Conservation (phyloP, 2,329 filamentous ascomycete genomes). For the Fusarium illudens region DNA sequence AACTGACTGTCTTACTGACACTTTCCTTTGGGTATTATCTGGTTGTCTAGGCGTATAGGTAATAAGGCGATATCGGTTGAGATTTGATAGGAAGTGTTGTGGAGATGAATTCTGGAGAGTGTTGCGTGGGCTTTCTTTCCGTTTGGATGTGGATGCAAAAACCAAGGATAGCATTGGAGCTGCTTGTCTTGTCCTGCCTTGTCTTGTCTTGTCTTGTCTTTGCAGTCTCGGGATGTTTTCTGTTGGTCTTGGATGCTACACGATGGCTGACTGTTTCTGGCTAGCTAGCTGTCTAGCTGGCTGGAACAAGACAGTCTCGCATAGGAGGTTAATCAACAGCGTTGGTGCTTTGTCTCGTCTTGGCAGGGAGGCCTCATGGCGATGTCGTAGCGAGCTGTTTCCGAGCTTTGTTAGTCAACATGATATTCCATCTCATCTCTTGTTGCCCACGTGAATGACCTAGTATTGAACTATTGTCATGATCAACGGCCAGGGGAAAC, state of each 20-base stretch:
- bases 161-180: neutral
- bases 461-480: neutral
- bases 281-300: no score
- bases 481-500: neutral
- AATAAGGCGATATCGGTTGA: constrained; percentile 25
- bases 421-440: neutral
- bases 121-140: neutral
- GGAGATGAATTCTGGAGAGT: neutral
- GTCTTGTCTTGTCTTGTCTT: neutral
- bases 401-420: neutral
- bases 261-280: neutral
- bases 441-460: neutral
- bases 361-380: neutral
- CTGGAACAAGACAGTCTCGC: neutral
- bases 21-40: constrained; percentile 7
- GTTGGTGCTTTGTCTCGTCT: neutral
- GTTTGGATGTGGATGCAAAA: neutral
- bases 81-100: constrained; percentile 14
- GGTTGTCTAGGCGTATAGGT: neutral
- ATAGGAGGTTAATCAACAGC: neutral
- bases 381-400: neutral
- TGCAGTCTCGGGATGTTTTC: neutral
- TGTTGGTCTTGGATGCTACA: neutral
- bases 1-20: constrained; percentile 12
- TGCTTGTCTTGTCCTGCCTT: neutral